phyloP scores from a whole-genome alignment of 116 monocot species.

The Zostera marina region DNA sequence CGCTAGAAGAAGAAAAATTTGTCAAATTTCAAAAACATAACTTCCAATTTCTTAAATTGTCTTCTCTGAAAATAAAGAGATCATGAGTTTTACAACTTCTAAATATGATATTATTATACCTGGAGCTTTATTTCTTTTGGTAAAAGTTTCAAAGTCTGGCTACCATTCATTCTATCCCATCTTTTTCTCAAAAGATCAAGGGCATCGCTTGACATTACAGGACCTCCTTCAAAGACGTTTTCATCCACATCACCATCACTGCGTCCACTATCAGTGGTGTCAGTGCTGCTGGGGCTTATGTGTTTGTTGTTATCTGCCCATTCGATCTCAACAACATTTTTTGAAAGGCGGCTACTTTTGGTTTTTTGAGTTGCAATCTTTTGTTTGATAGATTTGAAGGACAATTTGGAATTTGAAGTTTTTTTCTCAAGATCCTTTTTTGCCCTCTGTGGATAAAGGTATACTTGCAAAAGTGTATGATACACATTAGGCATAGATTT shows the following conservation, averaged over 20 bases:
- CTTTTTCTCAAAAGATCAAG: slow-evolving; percentile 80
- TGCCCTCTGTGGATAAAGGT: slow-evolving; percentile 62
- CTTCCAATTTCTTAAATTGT: too few species aligned
- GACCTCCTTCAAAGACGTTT: slow-evolving; percentile 34
- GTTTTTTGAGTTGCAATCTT: slow-evolving; percentile 27
- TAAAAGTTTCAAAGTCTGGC: slow-evolving; percentile 76
- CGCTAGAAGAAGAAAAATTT: too few species aligned
- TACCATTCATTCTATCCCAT: slow-evolving; percentile 98
- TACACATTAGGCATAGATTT: slow-evolving; percentile 58
- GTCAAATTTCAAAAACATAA: too few species aligned
- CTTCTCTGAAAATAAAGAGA: not conserved
- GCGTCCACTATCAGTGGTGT: slow-evolving; percentile 89
- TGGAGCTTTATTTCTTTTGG: slow-evolving; percentile 85
- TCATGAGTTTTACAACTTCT: not conserved
- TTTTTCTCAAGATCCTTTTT: slow-evolving; percentile 45
- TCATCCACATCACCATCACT: slow-evolving; percentile 95
- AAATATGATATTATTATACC: slow-evolving; percentile 22
- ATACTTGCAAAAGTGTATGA: slow-evolving; percentile 87
- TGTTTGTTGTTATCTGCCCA: slow-evolving; percentile 53
- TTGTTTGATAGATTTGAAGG: slow-evolving; percentile 26
- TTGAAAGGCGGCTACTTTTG: slow-evolving; percentile 36
- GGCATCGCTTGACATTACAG: slow-evolving; percentile 81
- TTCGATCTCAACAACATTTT: slow-evolving; percentile 84
- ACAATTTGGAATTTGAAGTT: slow-evolving; percentile 18
- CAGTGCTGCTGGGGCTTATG: slow-evolving; percentile 67